Percentiles rank a stretch among this genome's conserved stretches.
phyloP scores from a whole-genome alignment of 805 yeast species.

The Sugiyamaella valdiviana region DNA sequence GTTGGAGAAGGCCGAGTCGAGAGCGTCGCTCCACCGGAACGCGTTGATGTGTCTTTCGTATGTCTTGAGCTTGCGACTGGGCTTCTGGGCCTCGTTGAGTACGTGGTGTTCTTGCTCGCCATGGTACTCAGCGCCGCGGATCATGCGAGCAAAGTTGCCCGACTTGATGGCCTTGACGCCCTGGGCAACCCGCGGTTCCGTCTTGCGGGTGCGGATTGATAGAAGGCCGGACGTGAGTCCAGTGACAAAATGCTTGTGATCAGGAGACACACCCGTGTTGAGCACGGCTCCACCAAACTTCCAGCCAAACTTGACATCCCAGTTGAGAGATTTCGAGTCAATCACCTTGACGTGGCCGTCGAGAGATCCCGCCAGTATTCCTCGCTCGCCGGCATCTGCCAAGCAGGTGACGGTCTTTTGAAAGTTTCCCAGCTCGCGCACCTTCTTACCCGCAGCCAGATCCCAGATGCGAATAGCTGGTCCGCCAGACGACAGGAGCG shows the following conservation, averaged over 20 bases:
- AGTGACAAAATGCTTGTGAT: slow-evolving; percentile 79
- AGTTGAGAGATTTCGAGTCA: slow-evolving; percentile 56
- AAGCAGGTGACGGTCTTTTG: slow-evolving; percentile 89
- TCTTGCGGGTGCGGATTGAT: slow-evolving; percentile 80
- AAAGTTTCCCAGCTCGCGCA: slow-evolving; percentile 74
- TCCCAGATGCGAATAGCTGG: slow-evolving; percentile 89
- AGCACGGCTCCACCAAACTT: slow-evolving; percentile 92
- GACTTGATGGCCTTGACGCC: slow-evolving; percentile 40
- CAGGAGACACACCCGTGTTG: slow-evolving; percentile 84
- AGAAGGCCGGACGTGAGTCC: slow-evolving; percentile 87
- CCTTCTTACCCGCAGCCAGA: slow-evolving; percentile 64
- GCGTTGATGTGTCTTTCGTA: slow-evolving; percentile 81
- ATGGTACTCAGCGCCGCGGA: slow-evolving; percentile 83
- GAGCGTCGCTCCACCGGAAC: slow-evolving; percentile 89
- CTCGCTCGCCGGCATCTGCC: slow-evolving; percentile 64
- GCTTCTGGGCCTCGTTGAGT: slow-evolving; percentile 49
- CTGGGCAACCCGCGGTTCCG: slow-evolving; percentile 49
- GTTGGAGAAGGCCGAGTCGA: slow-evolving; percentile 74
- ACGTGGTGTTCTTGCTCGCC: slow-evolving; percentile 82
- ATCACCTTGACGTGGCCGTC: slow-evolving; percentile 97
- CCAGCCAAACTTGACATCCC: slow-evolving; percentile 96
- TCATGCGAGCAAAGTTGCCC: slow-evolving; percentile 67
- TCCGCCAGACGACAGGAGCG: slow-evolving; percentile 78
- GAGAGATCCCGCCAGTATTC: slow-evolving; percentile 87
- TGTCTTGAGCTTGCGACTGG: slow-evolving; percentile 61